These are phyloP conservation scores for Epichloe gansuensis DNA, from an alignment of 2,329 filamentous ascomycete genomes.

Conservation along the genomic window DNA sequence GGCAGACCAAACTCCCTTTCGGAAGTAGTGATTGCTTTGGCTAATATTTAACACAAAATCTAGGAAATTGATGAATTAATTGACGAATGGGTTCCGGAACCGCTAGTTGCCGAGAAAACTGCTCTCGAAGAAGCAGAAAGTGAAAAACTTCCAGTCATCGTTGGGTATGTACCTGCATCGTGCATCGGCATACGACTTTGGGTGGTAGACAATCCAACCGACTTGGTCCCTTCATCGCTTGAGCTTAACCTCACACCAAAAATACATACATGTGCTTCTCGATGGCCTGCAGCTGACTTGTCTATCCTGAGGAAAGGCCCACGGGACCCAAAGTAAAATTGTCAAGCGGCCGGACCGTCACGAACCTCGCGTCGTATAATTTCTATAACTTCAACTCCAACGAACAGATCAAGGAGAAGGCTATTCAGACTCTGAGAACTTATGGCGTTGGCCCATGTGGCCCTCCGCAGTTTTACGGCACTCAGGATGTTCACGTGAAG, in stretches of 20 bases:
- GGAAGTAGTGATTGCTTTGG: neutral
- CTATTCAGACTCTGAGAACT: slow-evolving; percentile 81
- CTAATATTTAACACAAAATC: neutral
- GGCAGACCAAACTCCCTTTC: neutral
- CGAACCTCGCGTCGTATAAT: slow-evolving; percentile 89
- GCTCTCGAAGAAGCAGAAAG: slow-evolving; percentile 67
- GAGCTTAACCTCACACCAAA: neutral
- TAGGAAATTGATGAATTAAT: slow-evolving; percentile 91
- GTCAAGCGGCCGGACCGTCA: slow-evolving; percentile 77
- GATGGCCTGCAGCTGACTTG: neutral
- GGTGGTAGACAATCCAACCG: neutral
- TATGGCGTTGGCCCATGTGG: slow-evolving; percentile 97
- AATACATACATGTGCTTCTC: neutral
- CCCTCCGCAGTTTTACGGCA: slow-evolving; percentile 95
- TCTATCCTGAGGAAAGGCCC: slow-evolving; percentile 42
- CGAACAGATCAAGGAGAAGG: slow-evolving; percentile 87
- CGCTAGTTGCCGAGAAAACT: slow-evolving; percentile 65
- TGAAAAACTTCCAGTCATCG: slow-evolving; percentile 76
- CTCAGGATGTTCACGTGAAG: slow-evolving; percentile 96
- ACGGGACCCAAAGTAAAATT: slow-evolving; percentile 86
- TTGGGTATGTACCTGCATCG: slow-evolving; percentile 49
- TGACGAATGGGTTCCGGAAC: slow-evolving; percentile 92
- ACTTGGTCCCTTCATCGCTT: neutral
- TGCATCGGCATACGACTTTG: neutral
- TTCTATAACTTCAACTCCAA: slow-evolving; percentile 96